These are phyloP conservation scores for Corchorus capsularis DNA, from an alignment of 345 rosid species.

Conservation along the genomic window DNA sequence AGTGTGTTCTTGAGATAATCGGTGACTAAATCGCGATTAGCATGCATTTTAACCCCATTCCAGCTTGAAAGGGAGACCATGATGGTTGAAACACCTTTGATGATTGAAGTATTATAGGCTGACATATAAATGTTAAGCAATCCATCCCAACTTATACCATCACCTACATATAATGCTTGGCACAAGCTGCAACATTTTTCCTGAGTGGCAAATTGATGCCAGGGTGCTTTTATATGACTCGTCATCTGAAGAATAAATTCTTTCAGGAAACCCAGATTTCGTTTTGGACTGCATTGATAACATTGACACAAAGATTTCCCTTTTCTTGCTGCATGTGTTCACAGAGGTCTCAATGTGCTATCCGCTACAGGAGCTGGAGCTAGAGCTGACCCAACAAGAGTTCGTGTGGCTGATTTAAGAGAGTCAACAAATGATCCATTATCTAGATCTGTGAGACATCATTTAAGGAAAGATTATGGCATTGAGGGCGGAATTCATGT, in stretches of 20 bases:
- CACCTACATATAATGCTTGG: no score
- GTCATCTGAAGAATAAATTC: slow-evolving; percentile 88
- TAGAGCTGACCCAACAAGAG: slow-evolving; percentile 97
- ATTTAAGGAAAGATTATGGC: slow-evolving; percentile 78
- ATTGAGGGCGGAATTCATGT: slow-evolving; percentile 94
- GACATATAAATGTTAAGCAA: slow-evolving; percentile 74
- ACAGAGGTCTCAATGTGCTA: slow-evolving; percentile 82
- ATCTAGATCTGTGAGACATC: slow-evolving; percentile 86
- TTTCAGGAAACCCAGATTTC: slow-evolving; percentile 86
- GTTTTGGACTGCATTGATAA: slow-evolving; percentile 99
- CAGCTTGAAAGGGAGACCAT: slow-evolving; percentile 94
- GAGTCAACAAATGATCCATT: slow-evolving; percentile 92
- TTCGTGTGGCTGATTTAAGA: slow-evolving; percentile 85
- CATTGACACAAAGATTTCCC: slow-evolving; percentile 86
- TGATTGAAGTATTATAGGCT: slow-evolving; percentile 62
- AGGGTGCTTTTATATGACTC: slow-evolving; percentile 79
- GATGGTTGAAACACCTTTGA: slow-evolving; percentile 81
- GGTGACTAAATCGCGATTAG: slow-evolving; percentile 62
- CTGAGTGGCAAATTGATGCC: slow-evolving; percentile 77
- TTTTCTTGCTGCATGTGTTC: slow-evolving; percentile 89
- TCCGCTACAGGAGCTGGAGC: slow-evolving; percentile 99
- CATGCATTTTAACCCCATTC: slow-evolving; percentile 89
- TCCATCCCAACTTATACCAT: slow-evolving; percentile 51
- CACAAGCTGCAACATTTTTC: slow-evolving; percentile 94
- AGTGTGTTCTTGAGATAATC: slow-evolving; percentile 75